Conservation (phyloP, 768 basidiomycete genomes). For the Lactarius evosmus region DNA sequence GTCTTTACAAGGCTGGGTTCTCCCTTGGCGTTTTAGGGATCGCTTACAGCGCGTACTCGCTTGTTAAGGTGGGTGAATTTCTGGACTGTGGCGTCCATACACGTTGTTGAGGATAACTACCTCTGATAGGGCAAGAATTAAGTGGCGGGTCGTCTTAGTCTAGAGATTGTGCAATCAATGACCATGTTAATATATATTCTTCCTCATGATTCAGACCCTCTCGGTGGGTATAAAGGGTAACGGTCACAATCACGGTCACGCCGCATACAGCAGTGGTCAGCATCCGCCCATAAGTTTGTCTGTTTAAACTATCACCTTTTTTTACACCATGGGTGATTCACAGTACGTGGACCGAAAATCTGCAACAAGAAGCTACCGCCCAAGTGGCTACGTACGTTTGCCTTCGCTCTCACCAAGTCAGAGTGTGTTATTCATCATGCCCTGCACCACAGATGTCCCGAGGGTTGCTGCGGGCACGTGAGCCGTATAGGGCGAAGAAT, state of each 20-base stretch:
- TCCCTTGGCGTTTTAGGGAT: conserved; percentile 53
- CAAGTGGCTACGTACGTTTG: conserved; percentile 47
- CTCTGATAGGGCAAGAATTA: conserved; percentile 15
- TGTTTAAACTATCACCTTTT: neutral
- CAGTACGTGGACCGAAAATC: conserved; percentile 44
- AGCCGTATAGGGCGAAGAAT: conserved; percentile 78
- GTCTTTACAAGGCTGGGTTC: conserved; percentile 52
- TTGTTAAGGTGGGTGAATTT: conserved; percentile 39
- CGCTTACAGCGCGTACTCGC: conserved; percentile 46
- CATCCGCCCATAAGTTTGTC: neutral
- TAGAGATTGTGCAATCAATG: conserved; percentile 11
- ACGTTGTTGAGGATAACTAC: neutral
- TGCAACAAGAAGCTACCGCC: conserved; percentile 50
- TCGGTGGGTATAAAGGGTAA: too few relatives aligned
- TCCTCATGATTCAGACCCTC: neutral
- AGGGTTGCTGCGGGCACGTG: conserved; percentile 82
- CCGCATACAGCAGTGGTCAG: neutral
- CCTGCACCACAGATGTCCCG: conserved; percentile 53
- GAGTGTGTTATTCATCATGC: neutral
- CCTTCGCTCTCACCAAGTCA: neutral
- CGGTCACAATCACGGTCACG: neutral
- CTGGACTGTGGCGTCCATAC: neutral
- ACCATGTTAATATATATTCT: neutral
- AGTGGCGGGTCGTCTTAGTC: neutral
- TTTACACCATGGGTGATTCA: conserved; percentile 12